Evolutionary conservation across 2,329 filamentous ascomycete species (phyloP).

Genomic region (Colletotrichum higginsianum): DNA sequence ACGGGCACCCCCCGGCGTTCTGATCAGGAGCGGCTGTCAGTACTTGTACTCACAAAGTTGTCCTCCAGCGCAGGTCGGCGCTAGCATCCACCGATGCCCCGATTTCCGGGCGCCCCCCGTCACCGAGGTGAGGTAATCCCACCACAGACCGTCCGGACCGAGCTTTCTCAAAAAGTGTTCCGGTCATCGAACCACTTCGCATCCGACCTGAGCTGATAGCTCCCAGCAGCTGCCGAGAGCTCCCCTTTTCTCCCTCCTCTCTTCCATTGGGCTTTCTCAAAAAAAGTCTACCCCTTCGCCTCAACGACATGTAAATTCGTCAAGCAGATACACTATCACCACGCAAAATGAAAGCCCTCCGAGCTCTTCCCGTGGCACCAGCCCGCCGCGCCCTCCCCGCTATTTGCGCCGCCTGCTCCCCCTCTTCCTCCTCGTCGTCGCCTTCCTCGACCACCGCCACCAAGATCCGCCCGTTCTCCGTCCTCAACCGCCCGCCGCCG

Average conservation of each 20-base stretch:
- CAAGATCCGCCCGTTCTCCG: conserved; percentile 73
- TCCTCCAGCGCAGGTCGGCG: conserved; percentile 13
- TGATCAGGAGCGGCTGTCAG: neutral
- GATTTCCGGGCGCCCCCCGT: conserved; percentile 15
- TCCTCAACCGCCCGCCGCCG: conserved; percentile 85
- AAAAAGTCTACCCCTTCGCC: too few species aligned
- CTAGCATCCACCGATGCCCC: conserved; percentile 31
- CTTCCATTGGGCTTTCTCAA: neutral
- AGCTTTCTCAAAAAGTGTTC: conserved; percentile 23
- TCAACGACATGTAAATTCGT: neutral
- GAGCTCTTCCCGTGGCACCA: conserved; percentile 7
- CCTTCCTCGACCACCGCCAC: conserved; percentile 15
- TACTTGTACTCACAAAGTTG: neutral
- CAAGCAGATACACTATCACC: neutral
- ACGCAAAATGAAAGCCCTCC: conserved; percentile 33
- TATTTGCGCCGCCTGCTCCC: conserved; percentile 41
- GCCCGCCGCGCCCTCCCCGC: conserved; percentile 32
- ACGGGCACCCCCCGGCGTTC: neutral
- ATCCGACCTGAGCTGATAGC: conserved; percentile 16
- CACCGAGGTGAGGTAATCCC: conserved; percentile 30
- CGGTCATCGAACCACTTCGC: conserved; percentile 32
- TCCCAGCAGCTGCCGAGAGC: conserved; percentile 10
- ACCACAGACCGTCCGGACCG: conserved; percentile 9
- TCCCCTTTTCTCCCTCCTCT: neutral
- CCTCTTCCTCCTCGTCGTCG: conserved; percentile 36